Evolutionary conservation across 148 eudicot genomes (phyloP), one percentile per base, ranked within the genome.

Genomic region (Cornus kousa): DNA sequence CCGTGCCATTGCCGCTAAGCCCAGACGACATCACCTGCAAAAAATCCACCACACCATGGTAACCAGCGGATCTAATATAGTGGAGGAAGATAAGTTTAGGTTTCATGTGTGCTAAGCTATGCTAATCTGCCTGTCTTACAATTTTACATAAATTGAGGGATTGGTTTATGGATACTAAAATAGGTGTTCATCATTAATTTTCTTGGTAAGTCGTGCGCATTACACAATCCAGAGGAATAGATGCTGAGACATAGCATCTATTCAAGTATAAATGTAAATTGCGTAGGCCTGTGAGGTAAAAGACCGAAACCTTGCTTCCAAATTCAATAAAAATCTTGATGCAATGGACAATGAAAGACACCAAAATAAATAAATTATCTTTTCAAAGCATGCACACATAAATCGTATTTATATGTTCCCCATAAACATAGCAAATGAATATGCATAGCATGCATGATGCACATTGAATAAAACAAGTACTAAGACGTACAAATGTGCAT

Each of bases 21-120:
- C 67, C 81, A 46, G 79, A 70, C 67, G 80, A 68, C 59, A 64
- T 80, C 40, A 79, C 86, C 90, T 87, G 80, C 80, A 28, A 72
- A 20, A 67, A 50, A 67, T 68, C 28, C 73, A 76, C 60, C 48
- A 68, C 5, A 39, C 60, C 31, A 82, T 5, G 23, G 23, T 32
- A 70, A 74, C 8, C 65, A 24, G 32, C 39, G 14, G 2, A 62
- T 31, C 22, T 68, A 57, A 80, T 40, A 24, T 3, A 31, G 12
- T 57, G 69, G 55, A 39, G 48, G 13, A 77, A 72, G 22, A 67
- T 37, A 43, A 43, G 74, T 68, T 70, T 68, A 5, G 32, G 53
- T 32, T 9, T 78, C 19, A 53, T 14, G 3, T 53, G 12, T 53
- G 59, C 59, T n/a, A 20, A 62, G 5, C 62, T 57, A 57, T 14